Conservation (phyloP, 176 grass and related monocot species). For the Rhipidocladum racemiflorum region DNA sequence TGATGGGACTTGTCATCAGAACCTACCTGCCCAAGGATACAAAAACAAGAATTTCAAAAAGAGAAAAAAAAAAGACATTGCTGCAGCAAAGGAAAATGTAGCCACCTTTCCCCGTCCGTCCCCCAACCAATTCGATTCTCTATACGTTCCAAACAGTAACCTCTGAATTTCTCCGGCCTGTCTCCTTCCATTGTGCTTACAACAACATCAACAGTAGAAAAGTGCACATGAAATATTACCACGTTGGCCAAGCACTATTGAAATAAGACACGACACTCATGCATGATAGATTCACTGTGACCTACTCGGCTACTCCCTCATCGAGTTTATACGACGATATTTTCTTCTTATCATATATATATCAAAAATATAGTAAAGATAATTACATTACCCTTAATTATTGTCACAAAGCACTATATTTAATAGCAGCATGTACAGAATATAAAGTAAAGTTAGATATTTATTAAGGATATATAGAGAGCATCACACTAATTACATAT, state of each 20-base stretch:
- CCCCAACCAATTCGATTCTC: not conserved
- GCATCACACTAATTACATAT: no score
- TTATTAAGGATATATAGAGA: no score
- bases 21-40: conserved; percentile 18
- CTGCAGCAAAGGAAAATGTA: not conserved
- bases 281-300: not conserved
- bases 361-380: no score
- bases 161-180: not conserved
- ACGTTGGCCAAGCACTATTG: not conserved
- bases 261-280: not conserved
- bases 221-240: not conserved
- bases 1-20: conserved; percentile 50
- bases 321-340: no score
- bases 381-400: no score
- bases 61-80: not conserved
- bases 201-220: not conserved
- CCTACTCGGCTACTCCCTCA: no score
- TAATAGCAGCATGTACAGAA: no score
- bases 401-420: no score
- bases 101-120: not conserved
- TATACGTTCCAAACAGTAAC: not conserved
- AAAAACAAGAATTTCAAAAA: not conserved
- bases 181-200: not conserved
- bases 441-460: no score
- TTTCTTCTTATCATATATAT: no score